Base-by-base conservation (phyloP, 2,329 filamentous ascomycete genomes). In the Epichloe gansuensis region DNA sequence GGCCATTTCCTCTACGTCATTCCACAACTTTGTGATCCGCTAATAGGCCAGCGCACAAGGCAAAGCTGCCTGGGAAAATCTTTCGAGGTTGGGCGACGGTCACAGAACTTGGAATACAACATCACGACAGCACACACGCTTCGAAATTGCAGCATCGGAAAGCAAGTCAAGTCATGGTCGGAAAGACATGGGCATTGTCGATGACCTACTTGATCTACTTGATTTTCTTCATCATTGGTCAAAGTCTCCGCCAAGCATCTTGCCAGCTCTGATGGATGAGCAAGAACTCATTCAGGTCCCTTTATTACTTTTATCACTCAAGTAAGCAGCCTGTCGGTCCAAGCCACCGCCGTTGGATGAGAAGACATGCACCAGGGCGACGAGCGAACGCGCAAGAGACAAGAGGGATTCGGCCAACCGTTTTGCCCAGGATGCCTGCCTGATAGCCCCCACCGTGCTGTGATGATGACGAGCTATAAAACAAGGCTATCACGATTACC, bases 201-300 rank as follows among this genome's bases (percentile, higher is more conserved):
- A 50, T 50, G 38, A 38, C 38, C 31, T 40, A 50, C 39, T 15
- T n/a, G 15, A 50, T 42, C 17, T 40, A 50, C 39, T 15, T n/a
- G 15, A 50, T 42, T 27, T 25, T 9, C 27, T 50, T 39, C 1
- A 50, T 50, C 39, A 34, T 12, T 17, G 39, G 7, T 25, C 13
- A n/a, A 25, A 50, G 47, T 50, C 47, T 43, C 47, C 47, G 47
- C 47, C 47, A 43, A 25, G 41, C 38, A 39, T n/a, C 13, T 39
- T 39, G 7, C 13, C 38, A 39, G 13, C 38, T 39, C n/a, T 31
- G 4, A 31, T 9, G 15, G 38, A n/a, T n/a, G 3, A 39, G n/a
- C 13, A 39, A 13, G 38, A 39, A 39, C 13, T 39, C 13, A 39
- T 11, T 11, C 8, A 11, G 31, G 31, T 9, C 31, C 31, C 31